These are phyloP conservation scores for Santalum album DNA, from an alignment of 164 flowering plant genomes.

Conservation along the genomic window DNA sequence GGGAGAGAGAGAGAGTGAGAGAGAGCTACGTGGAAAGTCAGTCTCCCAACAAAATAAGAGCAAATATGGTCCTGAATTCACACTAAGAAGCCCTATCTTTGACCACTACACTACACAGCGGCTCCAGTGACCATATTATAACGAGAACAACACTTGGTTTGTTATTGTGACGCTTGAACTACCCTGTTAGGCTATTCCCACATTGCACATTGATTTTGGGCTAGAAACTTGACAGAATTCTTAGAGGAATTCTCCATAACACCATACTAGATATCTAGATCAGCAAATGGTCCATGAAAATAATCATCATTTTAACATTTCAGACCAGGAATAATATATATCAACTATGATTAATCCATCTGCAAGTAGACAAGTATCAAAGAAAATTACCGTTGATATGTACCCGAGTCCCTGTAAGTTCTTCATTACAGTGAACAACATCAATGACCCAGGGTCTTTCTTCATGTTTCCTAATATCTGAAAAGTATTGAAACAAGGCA, in stretches of 20 bases:
- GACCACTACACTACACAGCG: not conserved
- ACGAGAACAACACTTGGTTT: too few relatives aligned
- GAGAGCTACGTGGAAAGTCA: not conserved
- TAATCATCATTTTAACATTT: too few relatives aligned
- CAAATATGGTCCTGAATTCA: too few relatives aligned
- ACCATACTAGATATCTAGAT: too few relatives aligned
- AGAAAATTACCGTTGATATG: constrained; percentile 41
- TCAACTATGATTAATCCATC: not conserved
- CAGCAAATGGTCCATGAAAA: too few relatives aligned
- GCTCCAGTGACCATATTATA: too few relatives aligned
- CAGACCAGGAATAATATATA: not conserved
- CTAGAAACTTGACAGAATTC: too few relatives aligned
- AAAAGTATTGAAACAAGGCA: constrained; percentile 10
- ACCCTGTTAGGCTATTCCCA: too few relatives aligned
- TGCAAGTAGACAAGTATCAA: not conserved
- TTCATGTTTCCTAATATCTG: constrained; percentile 72
- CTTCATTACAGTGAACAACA: constrained; percentile 65
- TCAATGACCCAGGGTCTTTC: constrained; percentile 47
- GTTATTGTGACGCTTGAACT: too few relatives aligned
- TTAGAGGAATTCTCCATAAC: too few relatives aligned
- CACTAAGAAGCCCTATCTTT: not conserved
- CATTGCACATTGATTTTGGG: too few relatives aligned
- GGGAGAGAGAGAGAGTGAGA: not conserved
- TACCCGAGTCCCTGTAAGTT: constrained; percentile 63
- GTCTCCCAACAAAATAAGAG: not conserved